Percentiles rank a stretch among this genome's conserved stretches.
phyloP scores from a whole-genome alignment of 2,329 filamentous ascomycete genomes.

The Fonsecaea pedrosoi region DNA sequence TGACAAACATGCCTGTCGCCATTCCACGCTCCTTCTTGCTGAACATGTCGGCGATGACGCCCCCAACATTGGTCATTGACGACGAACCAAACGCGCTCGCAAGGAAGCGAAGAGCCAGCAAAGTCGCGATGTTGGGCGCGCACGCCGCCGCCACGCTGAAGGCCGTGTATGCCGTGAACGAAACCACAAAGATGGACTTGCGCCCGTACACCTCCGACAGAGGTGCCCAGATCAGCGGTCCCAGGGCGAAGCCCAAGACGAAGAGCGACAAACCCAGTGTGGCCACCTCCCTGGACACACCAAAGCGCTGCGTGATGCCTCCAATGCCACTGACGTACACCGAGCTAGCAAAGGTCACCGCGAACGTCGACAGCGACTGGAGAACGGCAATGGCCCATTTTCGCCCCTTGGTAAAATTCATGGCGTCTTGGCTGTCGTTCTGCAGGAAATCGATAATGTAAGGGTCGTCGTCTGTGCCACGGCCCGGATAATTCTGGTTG shows the following conservation, averaged over 20 bases:
- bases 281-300: slow-evolving; percentile 54
- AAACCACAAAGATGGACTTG: slow-evolving; percentile 59
- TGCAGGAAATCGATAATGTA: slow-evolving; percentile 53
- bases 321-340: slow-evolving; percentile 65
- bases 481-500: slow-evolving; percentile 43
- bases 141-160: slow-evolving; percentile 70
- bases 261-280: slow-evolving; percentile 58
- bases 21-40: slow-evolving; percentile 65
- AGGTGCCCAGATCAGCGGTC: slow-evolving; percentile 61
- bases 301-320: slow-evolving; percentile 59
- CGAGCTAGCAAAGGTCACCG: slow-evolving; percentile 57
- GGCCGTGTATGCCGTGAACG: slow-evolving; percentile 66
- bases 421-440: slow-evolving; percentile 51
- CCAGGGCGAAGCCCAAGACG: slow-evolving; percentile 62
- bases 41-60: slow-evolving; percentile 71
- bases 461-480: slow-evolving; percentile 52
- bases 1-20: slow-evolving; percentile 68
- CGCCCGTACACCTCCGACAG: slow-evolving; percentile 43
- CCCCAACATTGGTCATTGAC: slow-evolving; percentile 72
- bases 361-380: slow-evolving; percentile 63
- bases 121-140: slow-evolving; percentile 69
- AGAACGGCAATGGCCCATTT: slow-evolving; percentile 52
- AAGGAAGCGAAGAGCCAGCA: slow-evolving; percentile 71
- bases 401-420: slow-evolving; percentile 44
- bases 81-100: slow-evolving; percentile 48